A percentile compares a stretch with the other conserved stretches of the same genome.
phyloP scores from a whole-genome alignment of 2,329 filamentous ascomycete genomes.

The Seiridium unicorne region DNA sequence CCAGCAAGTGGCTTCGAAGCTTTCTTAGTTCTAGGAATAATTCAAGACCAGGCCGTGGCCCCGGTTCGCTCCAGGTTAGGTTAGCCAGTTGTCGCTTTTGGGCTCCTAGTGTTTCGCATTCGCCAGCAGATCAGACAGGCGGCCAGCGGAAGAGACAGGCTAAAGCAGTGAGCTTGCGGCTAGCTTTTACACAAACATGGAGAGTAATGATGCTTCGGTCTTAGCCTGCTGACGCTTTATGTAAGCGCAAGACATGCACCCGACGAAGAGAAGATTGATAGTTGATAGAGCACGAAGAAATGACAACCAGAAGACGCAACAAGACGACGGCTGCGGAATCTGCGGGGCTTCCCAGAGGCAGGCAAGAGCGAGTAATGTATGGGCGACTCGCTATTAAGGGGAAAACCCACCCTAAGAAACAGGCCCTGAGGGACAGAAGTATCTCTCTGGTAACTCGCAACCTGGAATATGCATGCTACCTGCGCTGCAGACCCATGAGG shows the following conservation, averaged over 20 bases:
- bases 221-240: neutral
- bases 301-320: too few species aligned
- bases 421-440: neutral
- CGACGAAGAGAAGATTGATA: neutral
- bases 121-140: conserved; percentile 4
- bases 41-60: neutral
- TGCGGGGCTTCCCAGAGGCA: too few species aligned
- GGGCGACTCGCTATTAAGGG: neutral
- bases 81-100: conserved; percentile 1
- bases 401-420: neutral
- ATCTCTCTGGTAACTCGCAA: neutral
- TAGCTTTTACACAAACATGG: neutral
- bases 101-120: conserved; percentile 2
- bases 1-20: neutral
- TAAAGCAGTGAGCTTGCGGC: neutral
- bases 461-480: neutral
- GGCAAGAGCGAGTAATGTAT: too few species aligned
- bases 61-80: neutral
- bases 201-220: neutral
- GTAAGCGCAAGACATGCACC: neutral
- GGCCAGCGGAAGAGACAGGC: neutral
- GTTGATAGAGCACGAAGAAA: neutral
- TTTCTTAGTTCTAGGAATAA: neutral
- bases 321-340: too few species aligned
- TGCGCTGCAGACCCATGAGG: conserved; percentile 1